phyloP scores from a whole-genome alignment of 176 grass and related monocot genomes.

The Alopecurus myosuroides region DNA sequence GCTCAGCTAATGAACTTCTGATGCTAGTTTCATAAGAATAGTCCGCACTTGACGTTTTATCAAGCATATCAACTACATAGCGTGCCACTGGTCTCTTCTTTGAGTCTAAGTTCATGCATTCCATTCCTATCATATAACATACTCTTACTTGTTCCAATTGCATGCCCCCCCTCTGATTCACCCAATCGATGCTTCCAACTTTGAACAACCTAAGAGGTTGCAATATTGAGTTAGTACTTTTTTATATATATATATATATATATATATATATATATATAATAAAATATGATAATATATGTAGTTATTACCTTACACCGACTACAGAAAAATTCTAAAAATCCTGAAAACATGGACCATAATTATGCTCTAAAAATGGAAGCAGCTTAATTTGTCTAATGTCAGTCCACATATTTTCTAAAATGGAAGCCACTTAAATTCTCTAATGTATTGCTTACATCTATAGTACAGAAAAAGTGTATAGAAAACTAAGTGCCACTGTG shows the following conservation, averaged over 20 bases:
- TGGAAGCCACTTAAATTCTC: too few relatives aligned
- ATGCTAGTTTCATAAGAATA: neutral
- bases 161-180: neutral
- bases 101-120: too few relatives aligned
- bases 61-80: neutral
- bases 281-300: neutral
- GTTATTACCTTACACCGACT: neutral
- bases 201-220: neutral
- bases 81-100: too few relatives aligned
- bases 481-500: neutral
- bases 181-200: neutral
- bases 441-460: neutral
- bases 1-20: neutral
- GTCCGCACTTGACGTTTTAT: neutral
- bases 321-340: neutral
- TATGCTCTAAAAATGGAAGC: too few relatives aligned
- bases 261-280: too few relatives aligned
- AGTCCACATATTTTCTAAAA: too few relatives aligned
- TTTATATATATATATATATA: too few relatives aligned
- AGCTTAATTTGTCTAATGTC: too few relatives aligned
- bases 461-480: neutral
- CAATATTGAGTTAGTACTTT: neutral
- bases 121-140: too few relatives aligned
- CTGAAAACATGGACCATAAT: neutral
- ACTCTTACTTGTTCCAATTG: too few relatives aligned